These are phyloP conservation scores for Davidsoniella neocaledoniae DNA, from an alignment of 2,329 filamentous ascomycete genomes.

Conservation along the genomic window DNA sequence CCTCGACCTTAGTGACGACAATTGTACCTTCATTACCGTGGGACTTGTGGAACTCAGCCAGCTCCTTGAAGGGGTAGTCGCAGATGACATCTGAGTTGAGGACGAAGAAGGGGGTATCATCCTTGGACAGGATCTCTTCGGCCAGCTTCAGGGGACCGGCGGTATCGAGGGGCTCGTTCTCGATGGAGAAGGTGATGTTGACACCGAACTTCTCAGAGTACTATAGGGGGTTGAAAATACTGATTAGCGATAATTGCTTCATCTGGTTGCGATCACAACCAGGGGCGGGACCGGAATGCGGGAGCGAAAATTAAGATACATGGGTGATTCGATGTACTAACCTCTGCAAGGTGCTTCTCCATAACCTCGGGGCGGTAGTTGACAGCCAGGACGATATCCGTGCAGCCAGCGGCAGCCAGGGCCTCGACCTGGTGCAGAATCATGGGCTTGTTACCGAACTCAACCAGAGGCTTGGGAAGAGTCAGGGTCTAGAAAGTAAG, in stretches of 20 bases:
- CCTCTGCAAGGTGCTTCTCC: conserved; percentile 83
- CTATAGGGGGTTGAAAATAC: conserved; percentile 23
- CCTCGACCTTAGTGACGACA: conserved; percentile 95
- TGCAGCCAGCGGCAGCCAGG: conserved; percentile 82
- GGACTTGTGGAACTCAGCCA: conserved; percentile 78
- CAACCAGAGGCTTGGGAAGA: conserved; percentile 84
- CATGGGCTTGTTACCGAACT: conserved; percentile 99
- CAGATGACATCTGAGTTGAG: conserved; percentile 98
- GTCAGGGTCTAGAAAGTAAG: conserved; percentile 59
- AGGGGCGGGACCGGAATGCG: neutral
- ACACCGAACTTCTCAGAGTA: conserved; percentile 87
- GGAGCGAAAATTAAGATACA: neutral
- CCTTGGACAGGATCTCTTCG: conserved; percentile 80
- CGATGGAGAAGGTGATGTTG: conserved; percentile 93
- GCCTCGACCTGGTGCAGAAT: conserved; percentile 96
- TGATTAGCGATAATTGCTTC: no score
- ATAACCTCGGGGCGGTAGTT: conserved; percentile 98
- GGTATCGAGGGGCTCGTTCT: conserved; percentile 87
- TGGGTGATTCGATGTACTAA: conserved; percentile 24
- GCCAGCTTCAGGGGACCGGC: conserved; percentile 91
- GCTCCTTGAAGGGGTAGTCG: conserved; percentile 85
- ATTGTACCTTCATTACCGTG: conserved; percentile 96
- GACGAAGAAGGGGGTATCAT: conserved; percentile 91
- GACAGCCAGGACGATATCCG: conserved; percentile 92
- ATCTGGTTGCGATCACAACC: neutral